Base-by-base conservation (phyloP, 768 basidiomycete genomes). In the Gloeopeniophorella convolvens region DNA sequence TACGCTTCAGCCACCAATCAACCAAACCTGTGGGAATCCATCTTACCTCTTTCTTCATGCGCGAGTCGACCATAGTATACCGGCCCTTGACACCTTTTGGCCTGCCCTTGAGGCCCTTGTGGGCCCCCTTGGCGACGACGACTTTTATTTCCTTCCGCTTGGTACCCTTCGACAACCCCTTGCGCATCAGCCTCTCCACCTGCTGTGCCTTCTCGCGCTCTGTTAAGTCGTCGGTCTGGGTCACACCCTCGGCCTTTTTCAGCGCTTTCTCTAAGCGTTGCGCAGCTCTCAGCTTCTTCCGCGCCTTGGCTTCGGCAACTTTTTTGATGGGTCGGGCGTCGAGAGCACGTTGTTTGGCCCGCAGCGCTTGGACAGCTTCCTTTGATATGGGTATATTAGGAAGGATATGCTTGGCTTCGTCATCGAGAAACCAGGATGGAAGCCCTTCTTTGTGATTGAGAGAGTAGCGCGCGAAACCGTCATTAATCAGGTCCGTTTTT, bases 291-390 rank as follows among this genome's bases (percentile, higher is more conserved):
- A 89, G 70, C 71, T 97, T 97, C 70, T 99, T 99, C 55, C 96
- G 79, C 24, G 91, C 93, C 67, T 98, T 98, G 12, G 96, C 96
- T 69, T 98, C 96, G 8, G 95, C 96, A 6, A 98, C 80, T 74
- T 99, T 99, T 72, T 96, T 98, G 70, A 99, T 98, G 15, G 96
- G 96, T 21, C 96, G 82, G 1, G 95, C 92, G 64, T 99, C 93
- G 42, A 99, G 73, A 12, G 92, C 89, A 11, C 95, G 85, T 68
- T 94, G 89, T 67, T 89, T 91, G 18, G 87, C 89, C 26, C 88
- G 82, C 26, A 99, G 74, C 9, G 81, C 83, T 42, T 77, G 76
- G 48, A 98, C 74, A 9, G 96, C 96, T 65, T 98, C 96, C 66
- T 95, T 98, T 0, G 94, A 97, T 48, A 97, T 76, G n/a, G 96